Base-by-base conservation (phyloP, 345 rosid genomes). In the Pistacia vera region DNA sequence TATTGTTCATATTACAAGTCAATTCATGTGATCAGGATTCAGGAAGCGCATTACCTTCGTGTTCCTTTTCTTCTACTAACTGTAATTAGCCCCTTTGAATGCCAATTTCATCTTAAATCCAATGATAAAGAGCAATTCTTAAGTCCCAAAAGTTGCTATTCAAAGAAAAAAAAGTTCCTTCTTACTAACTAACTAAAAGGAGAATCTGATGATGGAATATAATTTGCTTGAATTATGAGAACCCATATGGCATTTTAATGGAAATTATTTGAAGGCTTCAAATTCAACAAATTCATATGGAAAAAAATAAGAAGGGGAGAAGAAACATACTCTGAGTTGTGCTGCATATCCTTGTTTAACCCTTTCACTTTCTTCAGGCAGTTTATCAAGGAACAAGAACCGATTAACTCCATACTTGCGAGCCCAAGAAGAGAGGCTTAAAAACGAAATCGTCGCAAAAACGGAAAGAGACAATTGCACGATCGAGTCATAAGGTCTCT, bases 381-480 rank as follows among this genome's bases (percentile, higher is more conserved):
- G 67, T 83, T 90, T 94, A 77, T 95, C 97, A 38, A 95, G 84
- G 72, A 95, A 92, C 51, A 95, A 78, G 68, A 95, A 91, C 79
- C 79, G 85, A 74, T 84, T 66, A 76, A 90, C 70, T n/a, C 98
- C 97, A 48, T 86, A 92, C 82, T 85, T 92, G 8, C 88, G 83
- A 13, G 90, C 79, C 98, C 98, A 95, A 48, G 68, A 46, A 20
- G 97, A 80, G 28, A 94, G 85, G 78, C 84, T 80, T 18, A 87
- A 13, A 71, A 92, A 92, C 11, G 98, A 91, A 71, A 92, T 82
- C 28, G 88, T 79, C 1, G 97, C 91, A 67, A 88, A 95, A 7
- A 85, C 80, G 30, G 98, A 92, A 0, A 95, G 90, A 2, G 97
- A 95, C 14, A 89, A 35, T 81, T 95, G 95, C 0, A 92, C 92